Percentiles rank a stretch among this genome's conserved stretches.
These are phyloP conservation scores for Tetrapisispora namnaoensis DNA, from an alignment of 805 yeast species.

Conservation along the genomic window DNA sequence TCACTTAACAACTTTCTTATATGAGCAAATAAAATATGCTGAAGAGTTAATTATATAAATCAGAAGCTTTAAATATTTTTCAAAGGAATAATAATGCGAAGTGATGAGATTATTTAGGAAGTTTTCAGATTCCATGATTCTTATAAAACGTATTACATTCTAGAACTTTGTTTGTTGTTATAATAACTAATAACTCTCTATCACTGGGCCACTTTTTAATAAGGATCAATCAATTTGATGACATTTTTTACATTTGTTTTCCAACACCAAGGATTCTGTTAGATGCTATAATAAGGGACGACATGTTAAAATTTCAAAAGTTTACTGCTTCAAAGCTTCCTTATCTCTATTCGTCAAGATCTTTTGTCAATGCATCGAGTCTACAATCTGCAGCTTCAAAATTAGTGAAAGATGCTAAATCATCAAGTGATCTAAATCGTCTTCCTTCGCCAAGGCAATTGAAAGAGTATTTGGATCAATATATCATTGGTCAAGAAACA, in stretches of 20 bases:
- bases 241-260: too few relatives aligned
- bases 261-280: too few relatives aligned
- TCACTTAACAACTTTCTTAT: neutral
- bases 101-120: neutral
- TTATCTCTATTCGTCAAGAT: neutral
- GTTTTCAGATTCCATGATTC: too few relatives aligned
- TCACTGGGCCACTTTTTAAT: too few relatives aligned
- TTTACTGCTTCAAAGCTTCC: neutral
- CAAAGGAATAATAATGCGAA: neutral
- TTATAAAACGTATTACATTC: too few relatives aligned
- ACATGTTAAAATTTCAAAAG: neutral
- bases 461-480: conserved; percentile 39
- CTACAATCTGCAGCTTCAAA: conserved; percentile 3
- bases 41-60: neutral
- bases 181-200: too few relatives aligned
- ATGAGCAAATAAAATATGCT: neutral
- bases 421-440: conserved; percentile 4
- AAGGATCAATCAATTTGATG: too few relatives aligned
- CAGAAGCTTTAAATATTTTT: neutral
- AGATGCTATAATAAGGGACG: too few relatives aligned
- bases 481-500: conserved; percentile 46
- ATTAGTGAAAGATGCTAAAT: conserved; percentile 6
- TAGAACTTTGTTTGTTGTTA: too few relatives aligned
- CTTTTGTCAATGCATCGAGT: neutral
- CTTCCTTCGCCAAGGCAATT: conserved; percentile 41